Percentiles rank a stretch among this genome's conserved stretches.
phyloP scores from a whole-genome alignment of 805 yeast genomes.

The Metschnikowia aberdeeniae region DNA sequence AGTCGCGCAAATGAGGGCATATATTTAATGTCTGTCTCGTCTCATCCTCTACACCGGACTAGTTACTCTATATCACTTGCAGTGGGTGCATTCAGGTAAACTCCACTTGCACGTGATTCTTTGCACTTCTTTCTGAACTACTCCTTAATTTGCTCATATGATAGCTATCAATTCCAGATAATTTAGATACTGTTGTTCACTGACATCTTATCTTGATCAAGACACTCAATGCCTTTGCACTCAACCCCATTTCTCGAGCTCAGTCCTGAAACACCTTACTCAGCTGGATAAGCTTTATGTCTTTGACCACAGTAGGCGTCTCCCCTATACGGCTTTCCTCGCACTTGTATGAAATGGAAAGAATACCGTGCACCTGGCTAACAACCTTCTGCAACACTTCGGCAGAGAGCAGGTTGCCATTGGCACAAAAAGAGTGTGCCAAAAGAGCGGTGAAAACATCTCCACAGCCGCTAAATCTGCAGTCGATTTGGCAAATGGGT shows the following conservation, averaged over 20 bases:
- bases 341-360: constrained; percentile 25
- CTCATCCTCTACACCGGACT: too few relatives aligned
- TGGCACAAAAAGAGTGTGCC: constrained; percentile 43
- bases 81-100: too few relatives aligned
- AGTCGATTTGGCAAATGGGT: constrained; percentile 48
- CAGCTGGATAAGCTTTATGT: constrained; percentile 36
- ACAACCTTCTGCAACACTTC: constrained; percentile 25
- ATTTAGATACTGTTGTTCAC: too few relatives aligned
- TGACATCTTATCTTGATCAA: too few relatives aligned
- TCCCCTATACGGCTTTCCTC: constrained; percentile 12
- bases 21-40: too few relatives aligned
- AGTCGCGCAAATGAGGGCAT: not conserved
- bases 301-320: constrained; percentile 26
- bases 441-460: constrained; percentile 65
- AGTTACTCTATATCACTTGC: too few relatives aligned
- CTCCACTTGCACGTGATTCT: too few relatives aligned
- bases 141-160: too few relatives aligned
- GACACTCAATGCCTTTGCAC: too few relatives aligned
- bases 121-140: too few relatives aligned
- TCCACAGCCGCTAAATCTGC: constrained; percentile 70
- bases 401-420: constrained; percentile 20
- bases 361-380: constrained; percentile 25
- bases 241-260: too few relatives aligned
- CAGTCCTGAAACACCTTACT: constrained; percentile 22
- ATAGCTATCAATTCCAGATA: too few relatives aligned